phyloP scores from a whole-genome alignment of 2,329 filamentous ascomycete genomes.

The Fusarium compactum region DNA sequence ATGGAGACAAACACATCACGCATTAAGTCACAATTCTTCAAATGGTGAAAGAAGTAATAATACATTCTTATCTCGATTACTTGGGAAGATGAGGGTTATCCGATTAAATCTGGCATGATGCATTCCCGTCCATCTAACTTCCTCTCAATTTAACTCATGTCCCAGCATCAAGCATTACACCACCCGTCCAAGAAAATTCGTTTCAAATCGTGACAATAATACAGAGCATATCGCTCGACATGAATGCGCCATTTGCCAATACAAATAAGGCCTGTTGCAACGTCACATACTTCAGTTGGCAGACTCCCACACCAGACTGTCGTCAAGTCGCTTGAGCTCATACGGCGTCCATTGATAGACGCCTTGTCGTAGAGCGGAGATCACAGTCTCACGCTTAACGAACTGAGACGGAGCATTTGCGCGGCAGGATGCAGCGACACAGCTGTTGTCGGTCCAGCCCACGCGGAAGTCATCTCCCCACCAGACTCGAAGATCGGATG shows the following conservation, averaged over 20 bases:
- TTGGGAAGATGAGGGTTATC: constrained; percentile 37
- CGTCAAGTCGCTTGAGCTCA: constrained; percentile 51
- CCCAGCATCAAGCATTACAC: constrained; percentile 50
- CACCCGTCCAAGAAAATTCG: constrained; percentile 53
- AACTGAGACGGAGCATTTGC: constrained; percentile 41
- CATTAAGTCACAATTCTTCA: background rate
- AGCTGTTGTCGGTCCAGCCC: constrained; percentile 58
- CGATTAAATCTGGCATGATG: constrained; percentile 45
- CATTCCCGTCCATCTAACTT: constrained; percentile 44
- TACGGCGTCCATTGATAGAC: constrained; percentile 52
- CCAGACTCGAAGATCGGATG: constrained; percentile 55
- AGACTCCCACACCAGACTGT: constrained; percentile 50
- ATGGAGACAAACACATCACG: background rate
- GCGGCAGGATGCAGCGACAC: constrained; percentile 55
- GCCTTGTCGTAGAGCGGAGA: constrained; percentile 49
- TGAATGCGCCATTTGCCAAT: constrained; percentile 43
- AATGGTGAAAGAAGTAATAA: constrained; percentile 8
- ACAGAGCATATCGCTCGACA: constrained; percentile 47
- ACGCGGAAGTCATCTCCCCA: constrained; percentile 58
- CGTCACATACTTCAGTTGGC: constrained; percentile 43
- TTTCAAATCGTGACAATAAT: constrained; percentile 51
- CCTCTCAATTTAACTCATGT: constrained; percentile 49
- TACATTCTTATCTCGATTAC: constrained; percentile 31
- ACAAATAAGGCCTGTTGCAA: constrained; percentile 14
- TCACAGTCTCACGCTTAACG: constrained; percentile 51